Evolutionary conservation across 352 stramenopile genomes (phyloP).

Genomic region (Lagenidium sp.): DNA sequence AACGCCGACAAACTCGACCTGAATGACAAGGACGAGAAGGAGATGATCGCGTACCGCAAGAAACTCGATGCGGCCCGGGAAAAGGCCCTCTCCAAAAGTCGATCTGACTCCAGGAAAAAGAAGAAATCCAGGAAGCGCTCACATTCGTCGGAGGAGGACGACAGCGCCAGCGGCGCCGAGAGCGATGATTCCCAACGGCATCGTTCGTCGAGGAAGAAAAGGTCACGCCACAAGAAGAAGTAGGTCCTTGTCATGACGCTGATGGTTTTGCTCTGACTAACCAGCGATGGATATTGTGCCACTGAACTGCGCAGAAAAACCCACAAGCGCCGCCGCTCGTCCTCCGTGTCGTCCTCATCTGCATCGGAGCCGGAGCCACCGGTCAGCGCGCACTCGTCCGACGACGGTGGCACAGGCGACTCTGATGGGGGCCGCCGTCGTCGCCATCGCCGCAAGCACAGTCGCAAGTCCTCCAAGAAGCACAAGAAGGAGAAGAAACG

Average conservation of each 20-base stretch:
- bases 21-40: conserved; percentile 77
- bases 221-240: conserved; percentile 74
- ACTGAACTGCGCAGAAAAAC: not conserved
- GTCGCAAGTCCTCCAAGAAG: conserved; percentile 30
- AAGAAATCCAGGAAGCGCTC: conserved; percentile 63
- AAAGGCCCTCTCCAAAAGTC: conserved; percentile 72
- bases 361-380: conserved; percentile 30
- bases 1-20: conserved; percentile 93
- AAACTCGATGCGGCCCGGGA: conserved; percentile 89
- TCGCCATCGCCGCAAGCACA: conserved; percentile 21
- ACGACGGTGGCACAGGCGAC: conserved; percentile 11
- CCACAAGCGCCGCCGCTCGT: conserved; percentile 41
- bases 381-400: conserved; percentile 9
- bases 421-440: no score
- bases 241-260: conserved; percentile 16
- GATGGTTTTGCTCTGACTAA: not conserved
- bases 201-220: conserved; percentile 28
- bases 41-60: conserved; percentile 93
- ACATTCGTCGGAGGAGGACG: conserved; percentile 28
- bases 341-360: conserved; percentile 25
- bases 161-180: conserved; percentile 33
- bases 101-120: conserved; percentile 54
- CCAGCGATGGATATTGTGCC: not conserved
- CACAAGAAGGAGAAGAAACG: conserved; percentile 24
- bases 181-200: conserved; percentile 44